phyloP scores from a whole-genome alignment of 1,284 basidiomycete species.

The Limonomyces culmigenus region DNA sequence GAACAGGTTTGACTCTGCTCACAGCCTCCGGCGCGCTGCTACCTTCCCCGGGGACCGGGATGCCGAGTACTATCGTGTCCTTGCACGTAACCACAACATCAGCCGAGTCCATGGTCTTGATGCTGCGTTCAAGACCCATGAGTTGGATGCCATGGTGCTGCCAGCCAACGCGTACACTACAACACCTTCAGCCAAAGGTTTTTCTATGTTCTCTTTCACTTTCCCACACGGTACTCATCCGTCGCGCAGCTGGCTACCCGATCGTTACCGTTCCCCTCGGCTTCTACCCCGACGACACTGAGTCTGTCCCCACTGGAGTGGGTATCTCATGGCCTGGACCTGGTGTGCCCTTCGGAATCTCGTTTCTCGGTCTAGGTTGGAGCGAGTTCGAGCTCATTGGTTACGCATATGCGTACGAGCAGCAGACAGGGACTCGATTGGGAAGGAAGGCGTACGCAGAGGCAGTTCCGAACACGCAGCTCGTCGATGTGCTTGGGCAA shows the following conservation, averaged over 20 bases:
- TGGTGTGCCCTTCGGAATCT: conserved; percentile 29
- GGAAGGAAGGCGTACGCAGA: conserved; percentile 20
- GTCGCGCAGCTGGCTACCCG: conserved; percentile 21
- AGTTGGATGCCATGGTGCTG: conserved; percentile 26
- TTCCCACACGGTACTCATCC: neutral
- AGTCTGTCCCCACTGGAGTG: conserved; percentile 17
- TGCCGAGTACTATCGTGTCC: conserved; percentile 26
- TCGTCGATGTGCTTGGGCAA: conserved; percentile 21
- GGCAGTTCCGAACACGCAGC: conserved; percentile 32
- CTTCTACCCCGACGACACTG: conserved; percentile 20
- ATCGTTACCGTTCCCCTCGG: conserved; percentile 30
- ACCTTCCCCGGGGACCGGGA: conserved; percentile 28
- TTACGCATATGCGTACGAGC: conserved; percentile 36
- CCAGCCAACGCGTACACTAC: conserved; percentile 16
- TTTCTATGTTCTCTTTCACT: conserved; percentile 1
- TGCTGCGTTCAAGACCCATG: conserved; percentile 20
- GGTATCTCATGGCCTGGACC: conserved; percentile 12
- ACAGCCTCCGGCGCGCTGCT: conserved; percentile 30
- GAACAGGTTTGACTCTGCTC: neutral
- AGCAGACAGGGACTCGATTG: conserved; percentile 28
- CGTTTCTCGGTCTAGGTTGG: conserved; percentile 32
- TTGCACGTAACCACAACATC: conserved; percentile 32
- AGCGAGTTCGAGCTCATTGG: conserved; percentile 29
- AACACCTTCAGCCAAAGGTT: neutral
- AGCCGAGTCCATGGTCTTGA: conserved; percentile 30